Base-by-base conservation (phyloP, 805 yeast species). In the Candida andamanensis region DNA sequence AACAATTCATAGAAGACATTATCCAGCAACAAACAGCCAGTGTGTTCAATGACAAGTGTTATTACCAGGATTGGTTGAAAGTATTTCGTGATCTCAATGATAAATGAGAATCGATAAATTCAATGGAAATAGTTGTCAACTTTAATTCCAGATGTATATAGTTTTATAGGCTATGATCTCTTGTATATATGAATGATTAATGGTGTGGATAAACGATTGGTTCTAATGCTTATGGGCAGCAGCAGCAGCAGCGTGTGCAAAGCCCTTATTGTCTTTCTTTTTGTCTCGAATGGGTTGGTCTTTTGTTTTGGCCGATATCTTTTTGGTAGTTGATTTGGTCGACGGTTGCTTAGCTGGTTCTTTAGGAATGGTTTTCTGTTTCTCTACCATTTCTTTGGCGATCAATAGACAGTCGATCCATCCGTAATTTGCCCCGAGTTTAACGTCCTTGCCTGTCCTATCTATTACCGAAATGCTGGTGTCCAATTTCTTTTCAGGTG, bases 321-420 rank as follows among this genome's bases (percentile, higher is more conserved):
- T 17, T 26, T 26, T 11, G 29, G 15, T 5, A 9, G 7, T 9
- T 20, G 15, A 28, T 22, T 35, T 42, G 17, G 26, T 24, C 15
- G 36, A 32, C 27, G 36, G 40, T 19, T 28, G 33, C 15, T 45
- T 37, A 17, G 23, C 20, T 17, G 27, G 2, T 23, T 17, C 20
- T 19, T 3, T 7, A 15, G 16, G 17, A n/a, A 6, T 4, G 8
- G 39, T 45, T 15, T 45, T 30, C 37, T 49, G 26, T 45, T 54
- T 37, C 15, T 53, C 36, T 24, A 57, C 57, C 46, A 78, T 46
- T 29, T 78, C 76, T 43, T 80, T 78, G 2, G 86, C 84, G 41
- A 72, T 72, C 41, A 82, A 58, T 36, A 82, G 63, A 30, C 86
- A 72, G 29, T 79, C 82, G 10, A 82, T 78, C 90, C 90, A 82